Base-by-base conservation (phyloP, 805 yeast species). In the Millerago galiae region DNA sequence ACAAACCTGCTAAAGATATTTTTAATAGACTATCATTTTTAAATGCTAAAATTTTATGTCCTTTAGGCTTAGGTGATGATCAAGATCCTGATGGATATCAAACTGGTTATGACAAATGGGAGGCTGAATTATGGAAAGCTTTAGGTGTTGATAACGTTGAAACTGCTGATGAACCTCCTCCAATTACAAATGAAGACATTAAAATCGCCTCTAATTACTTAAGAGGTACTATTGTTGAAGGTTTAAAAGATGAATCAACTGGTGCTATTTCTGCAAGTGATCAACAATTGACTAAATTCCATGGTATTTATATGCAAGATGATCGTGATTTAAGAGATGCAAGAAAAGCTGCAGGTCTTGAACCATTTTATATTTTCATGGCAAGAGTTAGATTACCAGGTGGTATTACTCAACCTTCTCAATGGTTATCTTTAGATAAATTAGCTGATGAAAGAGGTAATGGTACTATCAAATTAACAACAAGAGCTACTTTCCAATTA, bases 251-350 rank as follows among this genome's bases (percentile, higher is more conserved):
- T 61, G 73, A 74, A 44, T 72, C 88, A 4, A 91, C 98, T 9
- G 96, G 97, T 50, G 90, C 96, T 13, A 85, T 91, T 51, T 75
- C 83, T 50, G 93, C 96, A 12, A 77, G 77, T 44, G 97, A 89
- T 65, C 95, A 89, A 67, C 97, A 90, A 66, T 66, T 91, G 63
- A 89, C 97, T 52, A 91, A 91, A 67, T 91, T 91, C 78, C 98
- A 91, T 65, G 98, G 98, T 67, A 88, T 89, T 53, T 91, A 91
- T 64, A 88, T 91, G 95, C 98, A 91, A 70, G 98, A 91, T 64
- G 98, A 91, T 62, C 86, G 98, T 70, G 98, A 91, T 65, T 72
- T 91, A 46, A 78, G 98, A 63, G 98, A 91, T 43, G 83, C 85
- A 54, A 81, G 97, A 60, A 91, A 90, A 67, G 77, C 86, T 37